Evolutionary conservation across 2,329 filamentous ascomycete species (phyloP).

Genomic region (Pseudopithomyces maydicus): DNA sequence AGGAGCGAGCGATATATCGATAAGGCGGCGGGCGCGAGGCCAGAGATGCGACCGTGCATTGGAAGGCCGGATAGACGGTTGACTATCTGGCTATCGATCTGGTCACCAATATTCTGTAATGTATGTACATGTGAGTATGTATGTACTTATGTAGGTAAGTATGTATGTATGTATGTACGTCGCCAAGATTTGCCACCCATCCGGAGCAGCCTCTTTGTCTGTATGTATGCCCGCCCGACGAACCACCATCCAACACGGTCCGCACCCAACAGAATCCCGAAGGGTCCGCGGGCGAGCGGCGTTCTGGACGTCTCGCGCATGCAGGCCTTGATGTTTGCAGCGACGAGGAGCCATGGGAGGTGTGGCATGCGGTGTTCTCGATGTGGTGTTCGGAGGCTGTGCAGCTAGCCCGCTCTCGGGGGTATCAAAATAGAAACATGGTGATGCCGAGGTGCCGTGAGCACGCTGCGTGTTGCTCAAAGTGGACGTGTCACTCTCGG

Average conservation of each 20-base stretch:
- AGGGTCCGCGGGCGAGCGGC: not conserved
- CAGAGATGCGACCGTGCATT: not conserved
- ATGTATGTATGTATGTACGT: not conserved
- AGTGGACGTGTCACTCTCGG: not conserved
- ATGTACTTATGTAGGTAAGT: not conserved
- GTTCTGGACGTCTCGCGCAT: not conserved
- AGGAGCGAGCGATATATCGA: not conserved
- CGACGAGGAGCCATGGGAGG: not conserved
- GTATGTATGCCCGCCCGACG: not conserved
- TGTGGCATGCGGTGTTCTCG: not conserved
- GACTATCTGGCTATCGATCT: not conserved
- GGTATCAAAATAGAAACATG: constrained; percentile 2
- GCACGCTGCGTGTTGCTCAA: not conserved
- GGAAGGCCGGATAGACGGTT: not conserved
- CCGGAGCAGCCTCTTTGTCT: not conserved
- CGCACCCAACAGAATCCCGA: not conserved
- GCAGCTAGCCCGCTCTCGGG: not conserved
- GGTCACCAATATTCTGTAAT: not conserved
- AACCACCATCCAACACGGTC: not conserved
- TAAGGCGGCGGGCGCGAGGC: not conserved
- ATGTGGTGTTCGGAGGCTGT: constrained; percentile 4
- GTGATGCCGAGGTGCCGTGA: not conserved
- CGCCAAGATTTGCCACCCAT: no score
- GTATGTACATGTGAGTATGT: not conserved
- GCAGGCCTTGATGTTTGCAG: not conserved